phyloP scores from a whole-genome alignment of 164 flowering plant genomes.

The Pachysandra terminalis region DNA sequence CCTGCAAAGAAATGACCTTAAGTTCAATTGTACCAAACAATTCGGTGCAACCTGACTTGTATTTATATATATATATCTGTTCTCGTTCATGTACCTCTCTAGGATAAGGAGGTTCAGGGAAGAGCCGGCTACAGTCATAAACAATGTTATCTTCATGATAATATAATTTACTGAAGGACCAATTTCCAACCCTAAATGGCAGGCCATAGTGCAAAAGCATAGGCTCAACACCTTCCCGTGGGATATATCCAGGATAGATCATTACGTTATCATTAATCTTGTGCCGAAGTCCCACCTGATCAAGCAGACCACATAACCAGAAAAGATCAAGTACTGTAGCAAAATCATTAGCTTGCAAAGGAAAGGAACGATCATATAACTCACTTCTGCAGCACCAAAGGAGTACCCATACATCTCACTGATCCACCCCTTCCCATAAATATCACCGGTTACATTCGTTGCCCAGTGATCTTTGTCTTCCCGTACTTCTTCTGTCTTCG shows the following conservation, averaged over 20 bases:
- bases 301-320: constrained; percentile 17
- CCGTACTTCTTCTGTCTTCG: constrained; percentile 95
- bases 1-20: constrained; percentile 32
- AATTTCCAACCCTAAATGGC: constrained; percentile 85
- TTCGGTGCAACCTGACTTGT: not conserved
- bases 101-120: constrained; percentile 97
- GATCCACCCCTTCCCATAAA: constrained; percentile 95
- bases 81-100: constrained; percentile 60
- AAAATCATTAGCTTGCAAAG: not conserved
- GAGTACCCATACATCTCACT: constrained; percentile 99
- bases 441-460: constrained; percentile 91
- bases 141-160: constrained; percentile 88
- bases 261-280: constrained; percentile 87
- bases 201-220: constrained; percentile 92
- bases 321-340: not conserved
- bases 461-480: constrained; percentile 94
- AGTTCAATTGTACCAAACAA: not conserved
- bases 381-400: constrained; percentile 97
- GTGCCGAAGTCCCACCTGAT: constrained; percentile 90
- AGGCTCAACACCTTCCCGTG: constrained; percentile 75
- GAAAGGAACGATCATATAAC: constrained; percentile 18
- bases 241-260: constrained; percentile 95
- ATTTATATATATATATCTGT: not conserved
- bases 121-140: constrained; percentile 82
- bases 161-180: constrained; percentile 91